Conservation (phyloP, 805 yeast species). For the Yamadazyma phyllophila region DNA sequence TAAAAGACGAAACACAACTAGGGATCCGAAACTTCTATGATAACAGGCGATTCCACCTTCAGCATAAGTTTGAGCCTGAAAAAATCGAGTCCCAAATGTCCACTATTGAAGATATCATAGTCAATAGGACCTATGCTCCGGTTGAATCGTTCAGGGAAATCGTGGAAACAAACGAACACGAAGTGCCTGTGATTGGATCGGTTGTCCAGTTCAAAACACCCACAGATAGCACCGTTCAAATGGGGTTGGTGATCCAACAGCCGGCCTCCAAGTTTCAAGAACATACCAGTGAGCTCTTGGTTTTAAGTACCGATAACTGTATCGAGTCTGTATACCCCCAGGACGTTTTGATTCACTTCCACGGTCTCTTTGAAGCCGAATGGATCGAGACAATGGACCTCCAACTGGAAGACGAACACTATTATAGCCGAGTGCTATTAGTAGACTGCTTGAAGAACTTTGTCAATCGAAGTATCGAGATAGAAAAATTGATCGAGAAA, state of each 20-base stretch:
- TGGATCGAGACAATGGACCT: conserved; percentile 17
- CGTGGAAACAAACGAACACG: conserved; percentile 14
- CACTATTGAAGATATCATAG: conserved; percentile 3
- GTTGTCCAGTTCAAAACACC: conserved; percentile 19
- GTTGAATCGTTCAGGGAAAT: conserved; percentile 15
- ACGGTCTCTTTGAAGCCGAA: conserved; percentile 22
- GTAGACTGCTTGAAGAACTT: conserved; percentile 26
- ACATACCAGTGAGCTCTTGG: conserved; percentile 27
- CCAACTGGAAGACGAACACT: conserved; percentile 21
- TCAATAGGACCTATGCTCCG: conserved; percentile 10
- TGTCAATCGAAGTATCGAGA: conserved; percentile 14
- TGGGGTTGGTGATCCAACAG: conserved; percentile 39
- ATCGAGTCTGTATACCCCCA: conserved; percentile 24
- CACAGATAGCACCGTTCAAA: conserved; percentile 6
- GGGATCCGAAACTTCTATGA: not conserved
- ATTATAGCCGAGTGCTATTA: conserved; percentile 17
- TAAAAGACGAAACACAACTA: not conserved
- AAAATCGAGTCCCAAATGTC: not conserved
- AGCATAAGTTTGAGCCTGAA: not conserved
- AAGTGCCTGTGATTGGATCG: conserved; percentile 32
- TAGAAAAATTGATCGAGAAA: conserved; percentile 7
- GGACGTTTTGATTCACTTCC: conserved; percentile 30
- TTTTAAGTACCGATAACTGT: conserved; percentile 34
- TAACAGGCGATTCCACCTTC: not conserved
- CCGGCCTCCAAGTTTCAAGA: conserved; percentile 33